These are phyloP conservation scores for Jackrogersella multiformis DNA, from an alignment of 495 filamentous ascomycete genomes.

Conservation along the genomic window DNA sequence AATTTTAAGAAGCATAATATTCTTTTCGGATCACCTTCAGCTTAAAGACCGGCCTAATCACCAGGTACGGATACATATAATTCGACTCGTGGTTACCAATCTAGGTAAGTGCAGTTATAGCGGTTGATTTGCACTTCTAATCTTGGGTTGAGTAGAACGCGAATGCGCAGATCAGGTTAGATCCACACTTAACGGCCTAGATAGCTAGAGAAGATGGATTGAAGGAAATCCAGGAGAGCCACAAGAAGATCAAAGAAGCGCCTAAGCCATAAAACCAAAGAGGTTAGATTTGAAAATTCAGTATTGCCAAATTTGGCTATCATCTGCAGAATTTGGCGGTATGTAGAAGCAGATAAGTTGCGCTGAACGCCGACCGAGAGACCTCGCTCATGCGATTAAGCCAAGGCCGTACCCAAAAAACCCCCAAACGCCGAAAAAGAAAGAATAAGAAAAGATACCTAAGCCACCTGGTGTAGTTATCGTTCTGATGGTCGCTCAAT, in stretches of 20 bases:
- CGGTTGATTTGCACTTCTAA: too few relatives aligned
- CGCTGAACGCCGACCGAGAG: conserved; percentile 14
- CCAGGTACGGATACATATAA: too few relatives aligned
- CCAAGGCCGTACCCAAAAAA: conserved; percentile 5
- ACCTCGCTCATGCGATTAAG: conserved; percentile 1
- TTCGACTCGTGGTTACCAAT: too few relatives aligned
- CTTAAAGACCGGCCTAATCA: too few relatives aligned
- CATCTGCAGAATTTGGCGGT: not conserved
- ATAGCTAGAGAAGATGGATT: conserved; percentile 14
- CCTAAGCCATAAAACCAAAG: conserved; percentile 1
- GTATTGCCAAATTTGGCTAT: conserved; percentile 17
- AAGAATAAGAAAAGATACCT: not conserved
- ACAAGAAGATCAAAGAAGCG: conserved; percentile 13
- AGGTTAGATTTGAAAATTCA: not conserved
- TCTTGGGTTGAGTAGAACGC: conserved; percentile 55
- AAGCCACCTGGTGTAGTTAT: not conserved
- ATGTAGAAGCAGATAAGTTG: conserved; percentile 6
- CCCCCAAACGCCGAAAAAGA: conserved; percentile 5
- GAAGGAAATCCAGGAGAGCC: conserved; percentile 1
- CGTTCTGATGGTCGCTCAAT: conserved; percentile 3
- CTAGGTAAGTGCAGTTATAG: too few relatives aligned
- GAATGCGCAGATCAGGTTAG: conserved; percentile 55
- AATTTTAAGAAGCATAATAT: too few relatives aligned
- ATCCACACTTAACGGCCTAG: conserved; percentile 47
- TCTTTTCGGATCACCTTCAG: too few relatives aligned